phyloP scores from a whole-genome alignment of 2,329 filamentous ascomycete genomes.

The Hymenoscyphus repandus region DNA sequence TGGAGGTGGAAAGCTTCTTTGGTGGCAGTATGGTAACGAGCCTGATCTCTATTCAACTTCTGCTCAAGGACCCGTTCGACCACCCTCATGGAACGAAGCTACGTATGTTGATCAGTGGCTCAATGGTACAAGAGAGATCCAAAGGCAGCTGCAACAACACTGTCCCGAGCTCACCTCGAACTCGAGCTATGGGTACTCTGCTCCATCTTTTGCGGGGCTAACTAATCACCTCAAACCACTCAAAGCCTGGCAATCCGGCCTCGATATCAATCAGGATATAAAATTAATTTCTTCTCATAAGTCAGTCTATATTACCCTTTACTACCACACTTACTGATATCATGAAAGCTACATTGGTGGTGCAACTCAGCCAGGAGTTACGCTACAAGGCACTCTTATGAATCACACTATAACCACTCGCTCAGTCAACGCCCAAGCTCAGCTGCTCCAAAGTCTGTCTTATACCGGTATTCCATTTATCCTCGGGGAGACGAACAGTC shows the following conservation, averaged over 20 bases:
- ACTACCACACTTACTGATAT: conserved; percentile 1
- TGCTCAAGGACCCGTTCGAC: conserved; percentile 46
- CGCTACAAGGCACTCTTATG: conserved; percentile 56
- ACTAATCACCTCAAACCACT: conserved; percentile 46
- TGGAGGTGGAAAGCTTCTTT: conserved; percentile 42
- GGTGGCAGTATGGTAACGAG: conserved; percentile 62
- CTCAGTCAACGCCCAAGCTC: conserved; percentile 40
- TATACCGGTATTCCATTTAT: conserved; percentile 27
- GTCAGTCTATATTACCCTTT: conserved; percentile 33
- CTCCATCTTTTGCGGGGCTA: conserved; percentile 52
- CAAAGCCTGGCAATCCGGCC: conserved; percentile 46
- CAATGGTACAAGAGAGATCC: conserved; percentile 47
- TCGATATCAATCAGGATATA: conserved; percentile 45
- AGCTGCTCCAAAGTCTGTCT: conserved; percentile 30
- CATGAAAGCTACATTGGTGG: conserved; percentile 55
- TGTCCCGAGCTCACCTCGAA: conserved; percentile 45
- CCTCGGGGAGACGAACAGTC: conserved; percentile 48
- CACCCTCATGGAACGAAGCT: conserved; percentile 46
- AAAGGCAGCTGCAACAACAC: conserved; percentile 37
- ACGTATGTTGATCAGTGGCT: conserved; percentile 54
- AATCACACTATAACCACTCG: conserved; percentile 52
- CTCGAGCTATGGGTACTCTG: conserved; percentile 45
- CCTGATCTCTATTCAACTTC: conserved; percentile 53
- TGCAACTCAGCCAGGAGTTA: conserved; percentile 53
- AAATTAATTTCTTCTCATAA: conserved; percentile 54